A percentile compares a stretch with the other conserved stretches of the same genome.
phyloP scores from a whole-genome alignment of 306 rosid genomes.

The Begonia fuchsioides region DNA sequence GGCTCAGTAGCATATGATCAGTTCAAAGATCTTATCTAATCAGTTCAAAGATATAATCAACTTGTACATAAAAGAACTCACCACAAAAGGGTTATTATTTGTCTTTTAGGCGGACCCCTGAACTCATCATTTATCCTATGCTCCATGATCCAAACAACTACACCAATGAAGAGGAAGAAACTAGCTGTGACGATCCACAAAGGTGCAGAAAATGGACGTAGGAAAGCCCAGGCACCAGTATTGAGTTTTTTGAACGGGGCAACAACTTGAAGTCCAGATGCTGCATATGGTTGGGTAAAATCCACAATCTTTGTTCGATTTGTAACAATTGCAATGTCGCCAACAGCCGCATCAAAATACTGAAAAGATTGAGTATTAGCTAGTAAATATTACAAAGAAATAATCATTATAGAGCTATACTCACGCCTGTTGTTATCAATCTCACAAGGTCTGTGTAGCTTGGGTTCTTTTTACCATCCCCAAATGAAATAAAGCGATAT shows the following conservation, averaged over 20 bases:
- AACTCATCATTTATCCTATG: slow-evolving; percentile 85
- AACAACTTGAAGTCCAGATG: slow-evolving; percentile 86
- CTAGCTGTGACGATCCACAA: slow-evolving; percentile 72
- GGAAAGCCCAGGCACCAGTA: slow-evolving; percentile 84
- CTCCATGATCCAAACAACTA: slow-evolving; percentile 86
- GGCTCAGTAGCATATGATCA: background rate
- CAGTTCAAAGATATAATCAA: no score
- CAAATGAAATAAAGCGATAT: slow-evolving; percentile 46
- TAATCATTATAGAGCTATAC: slow-evolving; percentile 15
- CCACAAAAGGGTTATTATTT: slow-evolving; percentile 80
- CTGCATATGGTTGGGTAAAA: slow-evolving; percentile 82
- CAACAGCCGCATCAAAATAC: slow-evolving; percentile 74
- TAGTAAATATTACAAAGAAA: slow-evolving; percentile 2
- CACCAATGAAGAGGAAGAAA: slow-evolving; percentile 63
- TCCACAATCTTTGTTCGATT: slow-evolving; percentile 74
- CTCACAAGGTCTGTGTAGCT: slow-evolving; percentile 59
- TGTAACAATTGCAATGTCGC: slow-evolving; percentile 80
- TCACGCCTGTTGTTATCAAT: slow-evolving; percentile 56
- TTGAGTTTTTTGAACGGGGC: slow-evolving; percentile 66
- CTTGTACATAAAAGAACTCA: slow-evolving; percentile 37
- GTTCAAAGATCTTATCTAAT: no score
- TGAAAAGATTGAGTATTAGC: slow-evolving; percentile 19
- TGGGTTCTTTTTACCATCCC: slow-evolving; percentile 63
- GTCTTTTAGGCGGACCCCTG: slow-evolving; percentile 77
- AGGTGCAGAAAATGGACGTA: slow-evolving; percentile 60